These are phyloP conservation scores for Acanthamoeba lenticulata DNA, from an alignment of 208 protist species.

Conservation along the genomic window DNA sequence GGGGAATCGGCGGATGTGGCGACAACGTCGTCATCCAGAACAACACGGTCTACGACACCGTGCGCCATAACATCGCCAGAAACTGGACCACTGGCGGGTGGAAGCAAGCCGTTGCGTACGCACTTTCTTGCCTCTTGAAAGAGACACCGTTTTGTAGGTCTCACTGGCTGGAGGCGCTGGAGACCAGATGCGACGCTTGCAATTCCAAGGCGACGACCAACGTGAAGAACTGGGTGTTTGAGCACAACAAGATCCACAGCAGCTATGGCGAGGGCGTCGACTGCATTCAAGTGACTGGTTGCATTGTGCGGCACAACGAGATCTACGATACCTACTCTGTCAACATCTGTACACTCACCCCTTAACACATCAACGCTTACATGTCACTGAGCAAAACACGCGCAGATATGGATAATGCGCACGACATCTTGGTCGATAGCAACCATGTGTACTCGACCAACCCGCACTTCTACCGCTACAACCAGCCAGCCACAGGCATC, in stretches of 20 bases:
- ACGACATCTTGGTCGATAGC: background rate
- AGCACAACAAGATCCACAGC: background rate
- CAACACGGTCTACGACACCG: background rate
- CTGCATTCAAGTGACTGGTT: conserved; percentile 12
- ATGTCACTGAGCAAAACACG: background rate
- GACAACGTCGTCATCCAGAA: background rate
- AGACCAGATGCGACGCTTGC: background rate
- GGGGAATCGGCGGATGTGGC: background rate
- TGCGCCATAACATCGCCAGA: background rate
- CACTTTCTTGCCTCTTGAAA: background rate
- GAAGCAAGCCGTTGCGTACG: background rate
- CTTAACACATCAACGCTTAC: background rate
- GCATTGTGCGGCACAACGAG: background rate
- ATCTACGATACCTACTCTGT: conserved; percentile 11
- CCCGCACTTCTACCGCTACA: background rate
- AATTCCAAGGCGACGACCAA: background rate
- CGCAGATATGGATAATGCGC: background rate
- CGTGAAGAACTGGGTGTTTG: background rate
- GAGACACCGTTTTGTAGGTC: too few relatives aligned
- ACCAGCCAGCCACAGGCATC: background rate
- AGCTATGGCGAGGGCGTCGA: conserved; percentile 11
- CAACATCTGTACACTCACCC: background rate
- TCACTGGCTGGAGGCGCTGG: too few relatives aligned
- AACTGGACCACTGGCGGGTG: background rate
- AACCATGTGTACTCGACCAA: background rate